phyloP scores from a whole-genome alignment of 768 basidiomycete genomes.

The Trametes maxima region DNA sequence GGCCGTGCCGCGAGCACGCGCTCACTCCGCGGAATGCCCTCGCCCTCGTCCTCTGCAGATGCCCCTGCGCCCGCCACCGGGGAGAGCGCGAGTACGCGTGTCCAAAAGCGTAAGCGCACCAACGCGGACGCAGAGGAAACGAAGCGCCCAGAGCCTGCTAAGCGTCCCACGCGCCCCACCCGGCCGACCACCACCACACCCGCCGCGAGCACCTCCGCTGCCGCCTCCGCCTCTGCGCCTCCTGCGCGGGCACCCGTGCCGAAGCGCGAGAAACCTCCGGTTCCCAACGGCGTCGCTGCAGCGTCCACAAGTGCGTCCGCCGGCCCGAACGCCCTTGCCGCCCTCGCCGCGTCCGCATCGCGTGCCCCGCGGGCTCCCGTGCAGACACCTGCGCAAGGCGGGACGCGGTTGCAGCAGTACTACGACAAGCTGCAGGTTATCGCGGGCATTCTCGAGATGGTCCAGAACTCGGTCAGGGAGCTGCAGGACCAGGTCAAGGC shows the following conservation, averaged over 20 bases:
- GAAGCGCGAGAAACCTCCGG: conserved; percentile 17
- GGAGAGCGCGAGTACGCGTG: conserved; percentile 20
- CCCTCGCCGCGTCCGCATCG: conserved; percentile 20
- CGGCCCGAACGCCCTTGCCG: conserved; percentile 15
- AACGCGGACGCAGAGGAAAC: conserved; percentile 16
- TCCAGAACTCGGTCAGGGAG: conserved; percentile 21
- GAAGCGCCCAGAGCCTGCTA: conserved; percentile 20
- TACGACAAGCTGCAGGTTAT: conserved; percentile 22
- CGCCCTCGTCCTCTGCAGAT: conserved; percentile 14
- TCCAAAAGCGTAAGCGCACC: conserved; percentile 22
- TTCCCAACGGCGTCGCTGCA: conserved; percentile 19
- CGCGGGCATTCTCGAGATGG: conserved; percentile 22
- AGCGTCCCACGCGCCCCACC: conserved; percentile 16
- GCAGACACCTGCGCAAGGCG: not conserved
- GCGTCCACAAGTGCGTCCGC: conserved; percentile 8
- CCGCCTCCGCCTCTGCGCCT: conserved; percentile 16
- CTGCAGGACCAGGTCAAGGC: conserved; percentile 21
- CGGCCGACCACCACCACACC: conserved; percentile 17
- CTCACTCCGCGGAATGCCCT: conserved; percentile 10
- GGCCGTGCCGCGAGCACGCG: conserved; percentile 6
- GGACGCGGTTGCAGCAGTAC: conserved; percentile 15
- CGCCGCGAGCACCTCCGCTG: conserved; percentile 19
- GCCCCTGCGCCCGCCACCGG: conserved; percentile 13
- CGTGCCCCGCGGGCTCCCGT: conserved; percentile 21
- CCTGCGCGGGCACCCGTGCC: not conserved